These are phyloP conservation scores for Plasmodium knowlesi DNA, from an alignment of 169 alveolate genomes.

Conservation along the genomic window DNA sequence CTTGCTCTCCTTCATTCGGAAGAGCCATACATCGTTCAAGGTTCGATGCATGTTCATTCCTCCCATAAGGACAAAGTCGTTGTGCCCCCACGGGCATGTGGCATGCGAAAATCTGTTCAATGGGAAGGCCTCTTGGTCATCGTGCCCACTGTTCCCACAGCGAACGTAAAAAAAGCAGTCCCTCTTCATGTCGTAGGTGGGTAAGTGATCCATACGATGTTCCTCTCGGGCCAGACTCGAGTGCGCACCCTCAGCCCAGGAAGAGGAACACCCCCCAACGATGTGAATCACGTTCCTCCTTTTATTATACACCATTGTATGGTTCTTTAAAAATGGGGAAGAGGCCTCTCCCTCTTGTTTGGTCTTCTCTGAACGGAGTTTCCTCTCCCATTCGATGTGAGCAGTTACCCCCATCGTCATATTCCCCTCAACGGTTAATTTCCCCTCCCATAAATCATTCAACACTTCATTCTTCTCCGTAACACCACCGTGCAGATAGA, in stretches of 20 bases:
- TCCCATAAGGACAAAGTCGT: slow-evolving; percentile 26
- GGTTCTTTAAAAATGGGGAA: slow-evolving; percentile 11
- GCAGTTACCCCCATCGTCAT: not conserved
- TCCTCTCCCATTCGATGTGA: slow-evolving; percentile 26
- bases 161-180: slow-evolving; percentile 11
- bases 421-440: slow-evolving; percentile 20
- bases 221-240: not conserved
- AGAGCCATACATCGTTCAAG: slow-evolving; percentile 53
- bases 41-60: slow-evolving; percentile 45
- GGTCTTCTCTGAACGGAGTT: not conserved
- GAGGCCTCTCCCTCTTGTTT: not conserved
- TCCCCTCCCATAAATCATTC: slow-evolving; percentile 57
- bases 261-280: slow-evolving; percentile 40
- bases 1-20: slow-evolving; percentile 16
- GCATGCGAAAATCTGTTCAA: slow-evolving; percentile 37
- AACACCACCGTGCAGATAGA: slow-evolving; percentile 62
- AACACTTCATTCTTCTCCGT: slow-evolving; percentile 1
- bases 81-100: slow-evolving; percentile 4
- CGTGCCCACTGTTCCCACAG: not conserved
- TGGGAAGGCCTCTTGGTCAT: slow-evolving; percentile 27
- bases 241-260: not conserved
- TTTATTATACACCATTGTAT: slow-evolving; percentile 34
- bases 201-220: not conserved
- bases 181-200: slow-evolving; percentile 29
- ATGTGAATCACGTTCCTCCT: slow-evolving; percentile 21